Base-by-base conservation (phyloP, 306 rosid species). In the Acacia confusa region DNA sequence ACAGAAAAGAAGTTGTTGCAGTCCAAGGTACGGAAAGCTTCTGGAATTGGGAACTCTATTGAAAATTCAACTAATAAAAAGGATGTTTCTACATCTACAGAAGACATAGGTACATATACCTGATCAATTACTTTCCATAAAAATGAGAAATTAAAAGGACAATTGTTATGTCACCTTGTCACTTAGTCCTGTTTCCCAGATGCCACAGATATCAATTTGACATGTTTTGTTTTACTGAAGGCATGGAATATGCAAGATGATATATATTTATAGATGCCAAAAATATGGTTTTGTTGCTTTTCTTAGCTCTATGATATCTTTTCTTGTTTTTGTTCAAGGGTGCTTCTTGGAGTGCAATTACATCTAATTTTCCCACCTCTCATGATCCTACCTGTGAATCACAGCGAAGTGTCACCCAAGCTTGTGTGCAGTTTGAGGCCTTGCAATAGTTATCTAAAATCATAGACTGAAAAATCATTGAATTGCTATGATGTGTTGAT, bases 1-100 rank as follows among this genome's bases (percentile, higher is more conserved):
- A 79, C 88, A 92, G 99, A 96, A 89, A 96, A 94, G 88, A 94
- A 96, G 91, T 70, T 92, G 81, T 75, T 96, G 92, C 95, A 83
- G 64, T 88, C 94, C 78, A 93, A 93, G 91, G 44, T 93, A 84
- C 87, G 95, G 76, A 96, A 96, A 90, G 92, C 92, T 81, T 88
- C 98, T 36, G 83, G 91, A 19, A 80, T 72, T 66, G 91, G 78
- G 80, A 92, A 70, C 77, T 75, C 94, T 24, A 72, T 76, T 65
- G 97, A 92, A 75, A 84, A 67, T 82, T 40, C 80, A 63, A 68
- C 77, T 48, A 76, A 79, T 57, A 93, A 87, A 88, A 91, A 82
- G 87, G 97, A 96, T 48, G 77, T 81, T 40, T 91, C 92, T 61
- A 93, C 97, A 61, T 92, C 97, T 68, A 96, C 99, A 1, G 97